A percentile compares a stretch with the other conserved stretches of the same genome.
Conservation (phyloP, 1,284 basidiomycete genomes). For the Testicularia cyperi region DNA sequence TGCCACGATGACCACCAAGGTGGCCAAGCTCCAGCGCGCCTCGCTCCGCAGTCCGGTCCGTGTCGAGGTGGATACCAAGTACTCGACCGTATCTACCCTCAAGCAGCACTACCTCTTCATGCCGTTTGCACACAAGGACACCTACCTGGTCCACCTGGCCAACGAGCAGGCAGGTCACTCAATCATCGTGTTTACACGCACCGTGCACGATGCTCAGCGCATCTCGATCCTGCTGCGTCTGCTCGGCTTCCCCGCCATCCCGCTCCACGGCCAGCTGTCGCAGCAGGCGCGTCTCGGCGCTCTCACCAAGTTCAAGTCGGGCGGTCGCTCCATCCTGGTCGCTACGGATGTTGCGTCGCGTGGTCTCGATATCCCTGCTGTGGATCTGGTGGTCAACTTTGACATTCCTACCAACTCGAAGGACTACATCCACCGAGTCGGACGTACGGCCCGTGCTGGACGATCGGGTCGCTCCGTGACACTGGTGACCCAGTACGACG, state of each 20-base stretch:
- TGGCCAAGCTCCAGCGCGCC: conserved; percentile 95
- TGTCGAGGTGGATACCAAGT: conserved; percentile 89
- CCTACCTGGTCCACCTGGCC: conserved; percentile 83
- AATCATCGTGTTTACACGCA: conserved; percentile 93
- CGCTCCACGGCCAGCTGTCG: conserved; percentile 90
- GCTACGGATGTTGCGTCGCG: conserved; percentile 94
- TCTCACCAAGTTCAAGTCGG: conserved; percentile 94
- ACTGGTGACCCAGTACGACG: conserved; percentile 96
- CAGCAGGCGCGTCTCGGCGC: conserved; percentile 92
- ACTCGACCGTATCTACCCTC: conserved; percentile 92
- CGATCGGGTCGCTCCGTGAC: conserved; percentile 93
- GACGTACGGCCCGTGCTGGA: conserved; percentile 93
- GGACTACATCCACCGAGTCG: conserved; percentile 98
- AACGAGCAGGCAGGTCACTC: conserved; percentile 89
- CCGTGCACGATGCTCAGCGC: conserved; percentile 89
- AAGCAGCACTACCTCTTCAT: conserved; percentile 95
- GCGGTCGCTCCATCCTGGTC: conserved; percentile 85
- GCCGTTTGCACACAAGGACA: conserved; percentile 89
- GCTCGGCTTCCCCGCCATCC: conserved; percentile 91
- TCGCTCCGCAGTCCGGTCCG: conserved; percentile 91
- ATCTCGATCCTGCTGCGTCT: conserved; percentile 85
- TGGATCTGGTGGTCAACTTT: conserved; percentile 97
- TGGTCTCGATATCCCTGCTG: conserved; percentile 92
- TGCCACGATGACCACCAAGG: conserved; percentile 99
- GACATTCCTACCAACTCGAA: conserved; percentile 98